These are phyloP conservation scores for Penicillium simplicissimum DNA, from an alignment of 495 filamentous ascomycete species.

Conservation along the genomic window DNA sequence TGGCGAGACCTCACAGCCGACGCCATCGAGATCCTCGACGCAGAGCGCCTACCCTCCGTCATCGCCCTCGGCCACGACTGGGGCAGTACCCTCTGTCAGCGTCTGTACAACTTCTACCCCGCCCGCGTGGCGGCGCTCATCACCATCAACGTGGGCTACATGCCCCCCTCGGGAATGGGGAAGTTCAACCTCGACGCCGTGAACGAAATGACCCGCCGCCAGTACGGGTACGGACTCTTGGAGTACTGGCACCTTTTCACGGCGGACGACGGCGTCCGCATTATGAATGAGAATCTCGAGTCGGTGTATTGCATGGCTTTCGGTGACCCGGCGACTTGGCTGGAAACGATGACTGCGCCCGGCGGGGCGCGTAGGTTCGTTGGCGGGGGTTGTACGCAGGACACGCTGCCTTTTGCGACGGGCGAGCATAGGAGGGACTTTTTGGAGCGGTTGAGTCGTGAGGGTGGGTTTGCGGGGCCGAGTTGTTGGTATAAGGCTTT, in stretches of 20 bases:
- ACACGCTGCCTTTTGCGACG: not conserved
- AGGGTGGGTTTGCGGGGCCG: not conserved
- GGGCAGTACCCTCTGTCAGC: not conserved
- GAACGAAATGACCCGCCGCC: not conserved
- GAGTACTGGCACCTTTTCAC: not conserved
- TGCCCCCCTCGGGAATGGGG: not conserved
- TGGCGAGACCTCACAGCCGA: not conserved
- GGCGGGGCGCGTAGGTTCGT: not conserved
- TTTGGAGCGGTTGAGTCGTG: not conserved
- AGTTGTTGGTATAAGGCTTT: not conserved
- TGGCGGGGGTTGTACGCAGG: not conserved
- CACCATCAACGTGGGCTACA: not conserved
- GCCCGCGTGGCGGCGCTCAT: not conserved
- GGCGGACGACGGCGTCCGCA: not conserved
- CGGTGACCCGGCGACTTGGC: not conserved
- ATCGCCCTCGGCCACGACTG: not conserved
- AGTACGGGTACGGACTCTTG: not conserved
- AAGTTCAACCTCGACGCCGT: not conserved
- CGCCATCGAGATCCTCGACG: not conserved
- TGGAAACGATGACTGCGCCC: not conserved
- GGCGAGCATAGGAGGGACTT: not conserved
- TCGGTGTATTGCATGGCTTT: not conserved
- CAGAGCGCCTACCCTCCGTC: not conserved
- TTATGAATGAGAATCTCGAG: not conserved
- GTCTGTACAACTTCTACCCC: not conserved